Evolutionary conservation across 345 rosid genomes (phyloP).

Genomic region (Linum usitatissimum): DNA sequence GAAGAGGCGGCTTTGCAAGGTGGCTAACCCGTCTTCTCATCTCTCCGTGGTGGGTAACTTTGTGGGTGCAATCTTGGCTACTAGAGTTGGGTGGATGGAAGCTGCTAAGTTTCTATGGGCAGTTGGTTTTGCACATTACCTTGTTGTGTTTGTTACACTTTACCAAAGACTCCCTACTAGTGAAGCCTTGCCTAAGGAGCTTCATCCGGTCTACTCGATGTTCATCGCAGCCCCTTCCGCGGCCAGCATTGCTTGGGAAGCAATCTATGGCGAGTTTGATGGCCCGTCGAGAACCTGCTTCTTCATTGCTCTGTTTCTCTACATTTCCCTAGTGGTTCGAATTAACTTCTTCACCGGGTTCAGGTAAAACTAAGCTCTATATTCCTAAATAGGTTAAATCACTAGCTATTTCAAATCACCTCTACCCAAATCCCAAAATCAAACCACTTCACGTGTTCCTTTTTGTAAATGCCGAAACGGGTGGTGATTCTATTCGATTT

Average conservation of each 20-base stretch:
- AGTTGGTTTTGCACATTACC: slow-evolving; percentile 80
- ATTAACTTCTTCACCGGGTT: slow-evolving; percentile 95
- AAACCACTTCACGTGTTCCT: too few relatives aligned
- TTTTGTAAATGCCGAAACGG: too few relatives aligned
- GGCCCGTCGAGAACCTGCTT: slow-evolving; percentile 71
- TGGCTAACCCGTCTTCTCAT: slow-evolving; percentile 89
- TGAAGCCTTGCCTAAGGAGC: slow-evolving; percentile 85
- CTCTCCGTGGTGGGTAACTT: slow-evolving; percentile 90
- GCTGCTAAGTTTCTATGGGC: slow-evolving; percentile 88
- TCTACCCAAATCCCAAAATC: too few relatives aligned
- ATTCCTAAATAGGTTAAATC: too few relatives aligned
- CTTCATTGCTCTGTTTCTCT: slow-evolving; percentile 83
- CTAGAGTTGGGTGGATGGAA: slow-evolving; percentile 80
- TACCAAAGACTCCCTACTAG: slow-evolving; percentile 85
- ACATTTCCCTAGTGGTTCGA: slow-evolving; percentile 57
- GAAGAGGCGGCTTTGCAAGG: slow-evolving; percentile 83
- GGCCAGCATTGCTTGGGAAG: slow-evolving; percentile 84
- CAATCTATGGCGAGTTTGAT: slow-evolving; percentile 71
- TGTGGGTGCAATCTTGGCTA: slow-evolving; percentile 83
- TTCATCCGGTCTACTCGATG: slow-evolving; percentile 94
- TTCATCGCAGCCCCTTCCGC: slow-evolving; percentile 97
- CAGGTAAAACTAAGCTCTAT: slow-evolving; percentile 31
- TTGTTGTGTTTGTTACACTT: slow-evolving; percentile 83
- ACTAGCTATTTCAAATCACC: too few relatives aligned
- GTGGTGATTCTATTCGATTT: neutral